Evolutionary conservation across 1,139 yeast species (phyloP).

Genomic region (Magnusiomyces tetraspermus): DNA sequence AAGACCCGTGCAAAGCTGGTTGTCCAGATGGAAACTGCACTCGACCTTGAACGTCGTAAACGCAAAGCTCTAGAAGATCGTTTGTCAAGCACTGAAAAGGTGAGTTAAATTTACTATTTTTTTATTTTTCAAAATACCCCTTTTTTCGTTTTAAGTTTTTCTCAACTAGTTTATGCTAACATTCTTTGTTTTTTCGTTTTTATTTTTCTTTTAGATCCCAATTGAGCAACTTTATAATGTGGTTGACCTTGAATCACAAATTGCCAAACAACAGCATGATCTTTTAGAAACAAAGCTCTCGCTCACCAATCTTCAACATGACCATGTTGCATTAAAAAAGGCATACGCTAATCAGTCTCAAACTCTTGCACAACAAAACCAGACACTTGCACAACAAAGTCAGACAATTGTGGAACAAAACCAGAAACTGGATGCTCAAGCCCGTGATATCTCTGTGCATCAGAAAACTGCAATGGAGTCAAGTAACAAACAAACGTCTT

Average conservation of each 20-base stretch:
- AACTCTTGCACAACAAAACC: neutral
- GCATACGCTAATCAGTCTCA: neutral
- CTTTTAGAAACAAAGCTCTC: neutral
- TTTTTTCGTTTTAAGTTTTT: too few relatives aligned
- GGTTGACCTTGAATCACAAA: neutral
- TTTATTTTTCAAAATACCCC: neutral
- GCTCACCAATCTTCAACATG: neutral
- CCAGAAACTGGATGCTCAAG: neutral
- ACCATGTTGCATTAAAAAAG: neutral
- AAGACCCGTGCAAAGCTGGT: constrained; percentile 21
- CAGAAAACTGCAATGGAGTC: too few relatives aligned
- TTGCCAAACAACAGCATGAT: neutral
- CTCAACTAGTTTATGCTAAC: too few relatives aligned
- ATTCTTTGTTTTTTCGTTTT: too few relatives aligned
- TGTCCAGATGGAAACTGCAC: constrained; percentile 24
- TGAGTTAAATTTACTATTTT: too few relatives aligned
- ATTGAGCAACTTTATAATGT: neutral
- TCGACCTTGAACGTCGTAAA: constrained; percentile 30
- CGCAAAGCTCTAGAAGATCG: constrained; percentile 24
- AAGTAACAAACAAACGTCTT: neutral
- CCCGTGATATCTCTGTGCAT: neutral
- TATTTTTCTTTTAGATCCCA: neutral
- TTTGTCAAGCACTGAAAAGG: neutral
- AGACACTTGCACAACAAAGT: neutral
- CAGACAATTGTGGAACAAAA: neutral